Evolutionary conservation across 768 basidiomycete species (phyloP), one percentile per base, ranked within the genome.

Genomic region (Porphyrellus cyaneotinctus): DNA sequence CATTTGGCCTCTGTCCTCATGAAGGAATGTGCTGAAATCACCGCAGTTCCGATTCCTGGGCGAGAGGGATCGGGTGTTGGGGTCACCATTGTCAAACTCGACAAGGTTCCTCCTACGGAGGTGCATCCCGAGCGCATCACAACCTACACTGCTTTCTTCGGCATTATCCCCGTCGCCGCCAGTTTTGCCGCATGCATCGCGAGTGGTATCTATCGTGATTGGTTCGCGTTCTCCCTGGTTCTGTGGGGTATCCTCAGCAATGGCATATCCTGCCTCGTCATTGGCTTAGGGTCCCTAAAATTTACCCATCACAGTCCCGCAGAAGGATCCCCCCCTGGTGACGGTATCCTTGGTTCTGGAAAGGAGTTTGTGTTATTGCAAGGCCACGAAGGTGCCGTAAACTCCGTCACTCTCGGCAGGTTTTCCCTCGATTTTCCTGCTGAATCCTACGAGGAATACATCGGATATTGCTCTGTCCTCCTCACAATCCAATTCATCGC

Each of bases 241-340:
- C 51, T 70, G 0, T 56, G 62, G 17, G 68, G 68, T 4, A 64
- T 70, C 13, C 5, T 69, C 17, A 53, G 60, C 50, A 69, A 58
- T 31, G 68, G 68, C 11, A 6, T 66, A 30, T 54, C 68, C 11
- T 65, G 65, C 51, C 49, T 53, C 14, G 47, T 59, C 23, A 55
- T 67, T 13, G 65, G 63, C 31, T 60, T 51, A 2, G 67, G 56
- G 18, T 43, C 32, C n/a, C 31, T 66, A 22, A 32, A 30, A 14
- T 56, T 66, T 22, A 48, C 18, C 24, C 59, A 54, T 32, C 56
- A 57, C 24, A 44, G 36, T 4, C 64, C 65, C 14, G 57, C 64
- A 0, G 23, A 13, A 4, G 49, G 54, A 17, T 51, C 49, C 5
- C 66, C 65, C 12, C 49, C 49, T 5, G 69, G 65, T 2, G 67